phyloP scores from a whole-genome alignment of 1,284 basidiomycete species.

The Vanrija sp. region DNA sequence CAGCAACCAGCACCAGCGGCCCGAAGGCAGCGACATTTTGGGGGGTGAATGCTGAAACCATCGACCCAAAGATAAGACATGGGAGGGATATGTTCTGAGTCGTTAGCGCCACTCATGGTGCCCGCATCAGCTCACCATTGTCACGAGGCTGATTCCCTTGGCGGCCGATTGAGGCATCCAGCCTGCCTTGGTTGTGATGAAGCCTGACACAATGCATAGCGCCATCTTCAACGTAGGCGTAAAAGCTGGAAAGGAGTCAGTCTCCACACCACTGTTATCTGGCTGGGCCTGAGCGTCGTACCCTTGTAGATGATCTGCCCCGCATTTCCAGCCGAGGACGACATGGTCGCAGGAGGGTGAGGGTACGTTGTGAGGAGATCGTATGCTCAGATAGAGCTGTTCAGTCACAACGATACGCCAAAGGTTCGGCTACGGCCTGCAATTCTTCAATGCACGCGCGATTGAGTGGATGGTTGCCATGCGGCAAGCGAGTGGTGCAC shows the following conservation, averaged over 20 bases:
- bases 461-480: background rate
- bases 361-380: too few species aligned
- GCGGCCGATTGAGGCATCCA: constrained; percentile 32
- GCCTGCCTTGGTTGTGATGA: constrained; percentile 31
- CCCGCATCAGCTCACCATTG: constrained; percentile 27
- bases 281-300: background rate
- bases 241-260: constrained; percentile 25
- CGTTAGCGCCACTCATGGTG: background rate
- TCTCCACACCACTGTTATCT: background rate
- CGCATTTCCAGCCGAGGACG: constrained; percentile 15
- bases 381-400: too few species aligned
- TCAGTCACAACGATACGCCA: too few species aligned
- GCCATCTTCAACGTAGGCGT: constrained; percentile 44
- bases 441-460: too few species aligned
- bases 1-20: constrained; percentile 38
- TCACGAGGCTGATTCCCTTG: constrained; percentile 40
- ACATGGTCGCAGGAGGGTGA: constrained; percentile 5
- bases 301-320: constrained; percentile 45
- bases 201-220: constrained; percentile 36
- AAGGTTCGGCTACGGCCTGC: too few species aligned
- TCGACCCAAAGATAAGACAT: constrained; percentile 69
- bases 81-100: constrained; percentile 65
- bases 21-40: constrained; percentile 65
- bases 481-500: too few species aligned
- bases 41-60: constrained; percentile 66